Evolutionary conservation across 108 stramenopile species (phyloP), one percentile per base, ranked within the genome.

Genomic region (Cyclostephanos tholiformis): DNA sequence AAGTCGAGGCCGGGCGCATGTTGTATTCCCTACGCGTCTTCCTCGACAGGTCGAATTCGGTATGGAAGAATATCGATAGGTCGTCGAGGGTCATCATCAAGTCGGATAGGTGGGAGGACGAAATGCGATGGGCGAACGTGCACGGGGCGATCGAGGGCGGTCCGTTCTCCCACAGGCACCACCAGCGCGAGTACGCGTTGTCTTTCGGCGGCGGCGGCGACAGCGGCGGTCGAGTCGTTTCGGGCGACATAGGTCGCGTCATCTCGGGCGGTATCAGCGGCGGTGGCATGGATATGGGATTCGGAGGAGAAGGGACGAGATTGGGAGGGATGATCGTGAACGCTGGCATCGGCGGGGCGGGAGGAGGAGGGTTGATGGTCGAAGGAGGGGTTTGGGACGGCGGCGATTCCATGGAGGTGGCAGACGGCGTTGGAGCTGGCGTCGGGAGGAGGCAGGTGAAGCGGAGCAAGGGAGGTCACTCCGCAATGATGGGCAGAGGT

Each of bases 401-500:
- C 17, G 65, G n/a, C 36, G 29, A 44, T 53, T 23, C 20, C 6
- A 69, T 32, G 38, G 67, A 36, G 23, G 46, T 68, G 48, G 44
- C 35, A 32, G 66, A 63, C 26, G 22, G 50, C 12, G 44, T 13
- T 16, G 32, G 32, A 32, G 44, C 14, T 2, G 44, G 44, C 44
- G 26, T 25, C 2, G 52, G 50, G 9, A 44, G 46, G 59, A 60
- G 75, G 49, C 67, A 76, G 59, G 75, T 68, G 14, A 76, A 76
- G 60, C 59, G 75, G 23, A 76, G 75, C 49, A 68, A 65, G 61
- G 75, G 75, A 1, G 75, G 75, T 29, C 75, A 76, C 38, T 62
- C 61, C 20, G 43, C 43, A 38, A 38, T 62, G 61, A 38, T 62
- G 39, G 13, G 44, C 2, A 46, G 44, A 46, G 41, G 41, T 16